Conservation (phyloP, 169 alveolate genomes). For the Cryptosporidium ubiquitum region DNA sequence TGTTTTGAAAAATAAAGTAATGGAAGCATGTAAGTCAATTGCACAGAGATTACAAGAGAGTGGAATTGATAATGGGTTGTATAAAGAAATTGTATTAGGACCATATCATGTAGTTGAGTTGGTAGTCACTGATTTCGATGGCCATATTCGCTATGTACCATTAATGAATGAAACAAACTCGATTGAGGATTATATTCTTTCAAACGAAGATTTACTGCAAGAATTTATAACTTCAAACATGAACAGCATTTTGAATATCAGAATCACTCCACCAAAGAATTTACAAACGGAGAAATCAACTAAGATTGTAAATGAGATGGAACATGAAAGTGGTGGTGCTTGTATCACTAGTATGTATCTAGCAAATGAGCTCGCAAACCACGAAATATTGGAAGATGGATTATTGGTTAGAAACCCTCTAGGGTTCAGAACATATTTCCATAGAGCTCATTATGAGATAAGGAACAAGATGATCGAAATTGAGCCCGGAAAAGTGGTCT, state of each 20-base stretch:
- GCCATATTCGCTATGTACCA: conserved; percentile 69
- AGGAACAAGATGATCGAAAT: conserved; percentile 67
- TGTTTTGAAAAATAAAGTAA: conserved; percentile 47
- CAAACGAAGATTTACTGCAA: conserved; percentile 66
- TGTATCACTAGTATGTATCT: conserved; percentile 65
- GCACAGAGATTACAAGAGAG: conserved; percentile 72
- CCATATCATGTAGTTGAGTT: conserved; percentile 68
- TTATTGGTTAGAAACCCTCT: conserved; percentile 54
- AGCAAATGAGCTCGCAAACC: conserved; percentile 72
- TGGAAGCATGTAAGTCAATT: conserved; percentile 72
- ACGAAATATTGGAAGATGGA: conserved; percentile 72
- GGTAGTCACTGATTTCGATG: conserved; percentile 69
- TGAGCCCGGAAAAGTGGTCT: conserved; percentile 67
- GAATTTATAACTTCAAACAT: conserved; percentile 70
- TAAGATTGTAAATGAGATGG: conserved; percentile 55
- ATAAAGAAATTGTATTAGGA: conserved; percentile 66
- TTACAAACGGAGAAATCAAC: conserved; percentile 50
- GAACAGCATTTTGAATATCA: conserved; percentile 56
- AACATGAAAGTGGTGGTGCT: conserved; percentile 75
- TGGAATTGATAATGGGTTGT: conserved; percentile 66
- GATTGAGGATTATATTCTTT: conserved; percentile 63
- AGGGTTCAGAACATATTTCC: conserved; percentile 72
- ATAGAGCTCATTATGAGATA: conserved; percentile 57
- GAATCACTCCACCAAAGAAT: conserved; percentile 43
- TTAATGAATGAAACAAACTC: conserved; percentile 53